Evolutionary conservation across 108 stramenopile species (phyloP), one percentile per base, ranked within the genome.

Genomic region (Epipyxis sp.): DNA sequence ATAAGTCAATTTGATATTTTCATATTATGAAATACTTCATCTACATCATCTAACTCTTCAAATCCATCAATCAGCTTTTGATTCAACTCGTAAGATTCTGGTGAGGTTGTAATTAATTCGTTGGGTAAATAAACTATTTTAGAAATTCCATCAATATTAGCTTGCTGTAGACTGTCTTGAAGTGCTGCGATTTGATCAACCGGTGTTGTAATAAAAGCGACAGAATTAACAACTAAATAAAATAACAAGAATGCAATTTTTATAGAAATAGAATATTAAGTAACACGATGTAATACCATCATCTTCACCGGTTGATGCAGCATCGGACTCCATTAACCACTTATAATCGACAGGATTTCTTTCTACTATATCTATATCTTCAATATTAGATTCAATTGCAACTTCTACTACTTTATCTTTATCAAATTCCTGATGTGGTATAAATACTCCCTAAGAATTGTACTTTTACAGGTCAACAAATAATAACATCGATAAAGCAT

Each of bases 11-110:
- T n/a, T n/a, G n/a, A n/a, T n/a, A n/a, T n/a, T n/a, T n/a, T n/a
- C 61, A 65, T 65, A 32, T 65, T 65, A 37, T 65, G 61, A 32
- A 13, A 65, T 6, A 65, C 61, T 32, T 16, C 61, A 25, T 65
- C 61, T 6, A 65, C 35, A 65, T 37, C 61, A 6, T 65, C 61
- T 10, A 65, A 32, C 34, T 65, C 35, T 37, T 65, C 61, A 65
- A 65, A 65, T 3, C 34, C 61, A 6, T 65, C 61, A 29, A 65
- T 65, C 61, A 37, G 6, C 61, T 10, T 6, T 32, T 32, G 3
- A 32, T 65, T 65, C 61, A 32, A 32, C 61, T 65, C 61, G 10
- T 13, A 32, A 65, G 20, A 16, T 25, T 65, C 61, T 29, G 27
- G 30, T 32, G 13, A 13, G 10, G 34, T 25, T 29, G 20, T 37